These are phyloP conservation scores for Leishmania martiniquensis DNA, from an alignment of 208 protist species.

Conservation along the genomic window DNA sequence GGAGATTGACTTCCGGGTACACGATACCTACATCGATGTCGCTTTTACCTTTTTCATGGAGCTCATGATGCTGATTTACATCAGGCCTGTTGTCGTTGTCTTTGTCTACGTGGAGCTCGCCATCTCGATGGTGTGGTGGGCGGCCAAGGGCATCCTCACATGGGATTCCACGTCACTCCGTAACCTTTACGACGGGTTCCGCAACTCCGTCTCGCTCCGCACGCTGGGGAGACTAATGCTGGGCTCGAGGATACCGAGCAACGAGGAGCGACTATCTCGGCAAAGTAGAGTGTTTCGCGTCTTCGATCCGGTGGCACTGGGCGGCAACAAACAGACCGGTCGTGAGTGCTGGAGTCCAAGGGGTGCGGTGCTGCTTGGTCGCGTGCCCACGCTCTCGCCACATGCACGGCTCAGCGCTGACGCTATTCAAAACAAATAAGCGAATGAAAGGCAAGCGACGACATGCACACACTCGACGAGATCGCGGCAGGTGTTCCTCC, in stretches of 20 bases:
- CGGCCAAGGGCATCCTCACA: slow-evolving; percentile 16
- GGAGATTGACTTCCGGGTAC: slow-evolving; percentile 40
- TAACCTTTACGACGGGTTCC: slow-evolving; percentile 52
- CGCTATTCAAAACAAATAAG: slow-evolving; percentile 2
- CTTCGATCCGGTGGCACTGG: slow-evolving; percentile 52
- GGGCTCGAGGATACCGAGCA: slow-evolving; percentile 44
- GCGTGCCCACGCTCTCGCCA: slow-evolving; percentile 33
- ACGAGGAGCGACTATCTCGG: slow-evolving; percentile 46
- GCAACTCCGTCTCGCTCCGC: slow-evolving; percentile 55
- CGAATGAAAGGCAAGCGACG: not conserved
- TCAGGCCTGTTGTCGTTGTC: slow-evolving; percentile 52
- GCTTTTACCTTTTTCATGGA: slow-evolving; percentile 48
- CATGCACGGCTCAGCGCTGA: slow-evolving; percentile 12
- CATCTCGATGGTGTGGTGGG: slow-evolving; percentile 41
- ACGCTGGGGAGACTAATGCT: slow-evolving; percentile 60
- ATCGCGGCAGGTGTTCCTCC: not conserved
- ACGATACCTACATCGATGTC: slow-evolving; percentile 36
- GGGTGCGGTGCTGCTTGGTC: slow-evolving; percentile 16
- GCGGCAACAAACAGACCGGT: slow-evolving; percentile 34
- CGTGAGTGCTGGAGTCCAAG: slow-evolving; percentile 33
- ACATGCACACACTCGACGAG: not conserved
- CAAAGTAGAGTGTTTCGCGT: slow-evolving; percentile 59
- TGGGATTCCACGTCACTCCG: slow-evolving; percentile 27
- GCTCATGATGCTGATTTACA: slow-evolving; percentile 50
- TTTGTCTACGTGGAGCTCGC: slow-evolving; percentile 68